These are phyloP conservation scores for Pseudovirgaria hyperparasitica DNA, from an alignment of 2,329 filamentous ascomycete genomes.

Conservation along the genomic window DNA sequence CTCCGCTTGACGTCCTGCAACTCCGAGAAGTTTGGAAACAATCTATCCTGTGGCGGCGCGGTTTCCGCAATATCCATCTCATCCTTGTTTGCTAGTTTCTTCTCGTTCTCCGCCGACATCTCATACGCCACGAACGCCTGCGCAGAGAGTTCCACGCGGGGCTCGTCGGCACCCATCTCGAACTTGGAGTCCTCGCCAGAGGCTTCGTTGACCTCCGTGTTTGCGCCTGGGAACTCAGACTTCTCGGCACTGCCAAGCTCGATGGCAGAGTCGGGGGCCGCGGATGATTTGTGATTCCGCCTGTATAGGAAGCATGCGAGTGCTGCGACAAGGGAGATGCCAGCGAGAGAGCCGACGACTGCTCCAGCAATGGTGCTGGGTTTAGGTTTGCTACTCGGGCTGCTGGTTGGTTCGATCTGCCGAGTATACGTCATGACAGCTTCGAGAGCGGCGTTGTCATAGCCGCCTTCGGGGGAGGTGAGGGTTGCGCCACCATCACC, in stretches of 20 bases:
- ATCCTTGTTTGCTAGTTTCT: too few species aligned
- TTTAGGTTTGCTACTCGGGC: background rate
- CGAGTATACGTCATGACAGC: constrained; percentile 4
- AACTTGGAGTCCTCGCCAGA: background rate
- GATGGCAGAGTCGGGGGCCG: background rate
- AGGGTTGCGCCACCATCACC: constrained; percentile 1
- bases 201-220: background rate
- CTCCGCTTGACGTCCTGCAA: too few species aligned
- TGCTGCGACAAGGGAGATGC: background rate
- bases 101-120: too few species aligned
- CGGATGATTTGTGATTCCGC: background rate
- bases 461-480: constrained; percentile 2
- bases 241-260: background rate
- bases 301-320: background rate
- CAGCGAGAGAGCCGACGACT: constrained; percentile 1
- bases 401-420: background rate
- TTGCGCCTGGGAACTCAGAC: background rate
- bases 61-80: too few species aligned
- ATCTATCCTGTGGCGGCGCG: too few species aligned
- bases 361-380: constrained; percentile 2
- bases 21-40: too few species aligned
- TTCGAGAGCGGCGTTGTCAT: constrained; percentile 1
- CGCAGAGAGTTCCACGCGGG: too few species aligned
- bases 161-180: constrained; percentile 1
- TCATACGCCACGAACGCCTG: too few species aligned